Evolutionary conservation across 305 asterid species (phyloP), one percentile per base, ranked within the genome.

Genomic region (Solanum chacoense): DNA sequence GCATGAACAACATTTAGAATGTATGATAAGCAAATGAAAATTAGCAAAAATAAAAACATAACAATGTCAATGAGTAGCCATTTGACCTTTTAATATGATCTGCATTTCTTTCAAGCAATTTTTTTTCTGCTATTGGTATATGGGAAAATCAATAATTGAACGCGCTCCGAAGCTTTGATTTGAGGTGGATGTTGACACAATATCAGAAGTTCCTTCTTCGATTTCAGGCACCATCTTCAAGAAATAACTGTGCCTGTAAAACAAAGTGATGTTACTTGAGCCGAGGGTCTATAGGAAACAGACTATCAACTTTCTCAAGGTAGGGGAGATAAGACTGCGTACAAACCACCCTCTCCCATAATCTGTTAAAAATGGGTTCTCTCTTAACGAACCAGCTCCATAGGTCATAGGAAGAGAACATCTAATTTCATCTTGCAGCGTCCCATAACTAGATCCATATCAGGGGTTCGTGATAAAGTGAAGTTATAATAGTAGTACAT

Each of bases 221-320:
- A 74, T 85, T 88, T 92, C 95, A 26, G 91, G 91, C 78, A 91
- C 90, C 99, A 97, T 97, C 95, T 94, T 97, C 95, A 95, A 75
- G 94, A 97, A 97, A 92, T 95, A 97, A 87, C 98, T 92, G 86
- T 97, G 99, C 99, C 99, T 97, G 95, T 55, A 85, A 32, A 67
- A 22, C 26, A 22, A 63, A 63, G 71, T 63, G 71, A 63, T 63
- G 71, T 22, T 22, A 22, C 71, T 22, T 63, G 71, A 63, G 71
- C 71, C 71, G 6, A 63, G 13, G 71, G 28, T 63, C 71, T 63
- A 63, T 63, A 8, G 71, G 28, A 63, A 63, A 63, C 6, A 63
- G 6, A 11, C 71, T 63, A 63, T 63, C 71, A 20, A 63, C 28
- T 2, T 63, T 63, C 28, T 63, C 28, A 9, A 22, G 71, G 28